Percentiles rank a stretch among this genome's conserved stretches.
Conservation (phyloP, 2,329 filamentous ascomycete species). For the Neonectria neomacrospora region DNA sequence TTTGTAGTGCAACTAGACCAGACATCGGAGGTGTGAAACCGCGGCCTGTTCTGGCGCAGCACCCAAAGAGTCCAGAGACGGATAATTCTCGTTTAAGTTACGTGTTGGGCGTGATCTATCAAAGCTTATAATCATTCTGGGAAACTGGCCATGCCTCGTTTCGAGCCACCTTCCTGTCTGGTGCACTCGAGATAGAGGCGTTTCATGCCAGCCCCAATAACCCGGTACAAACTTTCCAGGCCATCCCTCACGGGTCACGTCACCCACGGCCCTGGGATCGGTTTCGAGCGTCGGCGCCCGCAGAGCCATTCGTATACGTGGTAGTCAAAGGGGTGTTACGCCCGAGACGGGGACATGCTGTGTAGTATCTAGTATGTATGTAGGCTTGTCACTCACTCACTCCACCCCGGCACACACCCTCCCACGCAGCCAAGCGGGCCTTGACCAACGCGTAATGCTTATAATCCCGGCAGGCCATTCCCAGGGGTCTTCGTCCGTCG, state of each 20-base stretch:
- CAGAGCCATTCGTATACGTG: neutral
- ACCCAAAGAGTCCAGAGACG: slow-evolving; percentile 10
- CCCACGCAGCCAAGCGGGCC: neutral
- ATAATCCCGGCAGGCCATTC: neutral
- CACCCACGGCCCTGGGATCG: neutral
- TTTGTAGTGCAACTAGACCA: slow-evolving; percentile 6
- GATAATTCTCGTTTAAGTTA: neutral
- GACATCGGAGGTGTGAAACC: slow-evolving; percentile 31
- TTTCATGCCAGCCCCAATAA: neutral
- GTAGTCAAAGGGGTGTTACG: neutral
- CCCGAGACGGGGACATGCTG: neutral
- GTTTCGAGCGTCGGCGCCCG: neutral
- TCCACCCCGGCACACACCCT: neutral
- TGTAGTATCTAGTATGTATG: no score
- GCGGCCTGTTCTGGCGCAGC: slow-evolving; percentile 18
- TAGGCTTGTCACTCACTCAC: neutral
- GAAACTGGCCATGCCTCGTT: neutral
- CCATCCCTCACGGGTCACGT: neutral
- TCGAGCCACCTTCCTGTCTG: neutral
- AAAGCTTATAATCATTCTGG: neutral
- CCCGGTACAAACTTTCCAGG: neutral
- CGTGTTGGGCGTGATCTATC: neutral
- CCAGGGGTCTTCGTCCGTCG: neutral
- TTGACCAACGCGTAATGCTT: slow-evolving; percentile 4
- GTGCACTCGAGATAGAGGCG: neutral